These are phyloP conservation scores for Globisporangium ultimum DNA, from an alignment of 352 stramenopile genomes.

Conservation along the genomic window DNA sequence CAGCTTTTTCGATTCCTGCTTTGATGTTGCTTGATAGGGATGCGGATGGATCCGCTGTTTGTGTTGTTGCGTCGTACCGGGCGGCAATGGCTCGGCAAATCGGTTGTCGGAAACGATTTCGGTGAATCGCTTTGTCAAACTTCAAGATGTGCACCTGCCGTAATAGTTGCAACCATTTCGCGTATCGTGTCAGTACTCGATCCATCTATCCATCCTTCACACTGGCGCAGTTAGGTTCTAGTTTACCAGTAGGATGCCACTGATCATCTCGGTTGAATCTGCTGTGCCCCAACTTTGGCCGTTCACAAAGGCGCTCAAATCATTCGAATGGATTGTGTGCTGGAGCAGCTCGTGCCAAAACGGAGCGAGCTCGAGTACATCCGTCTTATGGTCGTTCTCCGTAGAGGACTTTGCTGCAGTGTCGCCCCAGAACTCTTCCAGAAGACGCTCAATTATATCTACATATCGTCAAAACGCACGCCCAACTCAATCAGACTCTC, in stretches of 20 bases:
- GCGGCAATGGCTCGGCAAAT: slow-evolving; percentile 26
- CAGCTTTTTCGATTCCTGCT: neutral
- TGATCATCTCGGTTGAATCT: slow-evolving; percentile 31
- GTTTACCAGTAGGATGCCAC: slow-evolving; percentile 45
- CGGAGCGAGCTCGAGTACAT: slow-evolving; percentile 29
- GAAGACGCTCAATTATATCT: slow-evolving; percentile 35
- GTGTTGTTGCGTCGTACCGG: slow-evolving; percentile 7
- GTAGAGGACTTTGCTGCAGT: neutral
- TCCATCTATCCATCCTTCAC: neutral
- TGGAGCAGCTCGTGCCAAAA: slow-evolving; percentile 14
- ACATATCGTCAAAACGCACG: neutral
- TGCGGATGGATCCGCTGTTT: neutral
- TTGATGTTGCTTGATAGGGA: too few species aligned
- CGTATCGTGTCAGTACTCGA: neutral
- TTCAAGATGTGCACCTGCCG: slow-evolving; percentile 37
- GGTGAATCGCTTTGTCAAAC: slow-evolving; percentile 59
- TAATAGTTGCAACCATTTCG: slow-evolving; percentile 5
- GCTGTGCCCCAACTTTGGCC: slow-evolving; percentile 6
- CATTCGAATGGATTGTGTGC: neutral
- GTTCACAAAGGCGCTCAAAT: slow-evolving; percentile 24
- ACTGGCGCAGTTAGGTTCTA: too few species aligned
- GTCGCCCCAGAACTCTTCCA: slow-evolving; percentile 31
- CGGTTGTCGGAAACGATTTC: slow-evolving; percentile 46
- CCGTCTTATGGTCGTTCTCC: slow-evolving; percentile 3
- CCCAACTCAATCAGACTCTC: slow-evolving; percentile 4